phyloP scores from a whole-genome alignment of 1,139 yeast genomes.

The Sugiyamaella xylanicola region DNA sequence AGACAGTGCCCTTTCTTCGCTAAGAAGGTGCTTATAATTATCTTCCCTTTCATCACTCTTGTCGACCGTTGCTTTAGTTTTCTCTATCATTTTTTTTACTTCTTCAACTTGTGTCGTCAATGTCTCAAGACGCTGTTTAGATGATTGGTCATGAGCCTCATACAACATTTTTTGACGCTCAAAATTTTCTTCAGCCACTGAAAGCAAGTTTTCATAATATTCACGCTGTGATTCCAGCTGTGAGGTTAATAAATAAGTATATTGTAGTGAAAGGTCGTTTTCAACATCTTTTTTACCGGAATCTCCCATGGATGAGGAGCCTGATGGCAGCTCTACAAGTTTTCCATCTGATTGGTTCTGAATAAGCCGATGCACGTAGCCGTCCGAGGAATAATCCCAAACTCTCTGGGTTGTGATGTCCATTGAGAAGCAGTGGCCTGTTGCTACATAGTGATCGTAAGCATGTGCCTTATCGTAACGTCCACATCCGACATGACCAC shows the following conservation, averaged over 20 bases:
- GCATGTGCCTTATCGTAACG: conserved; percentile 89
- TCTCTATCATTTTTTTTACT: too few relatives aligned
- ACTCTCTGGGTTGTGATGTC: conserved; percentile 82
- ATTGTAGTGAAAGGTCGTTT: conserved; percentile 68
- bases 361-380: conserved; percentile 82
- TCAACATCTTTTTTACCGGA: conserved; percentile 31
- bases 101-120: too few relatives aligned
- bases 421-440: conserved; percentile 93
- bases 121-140: too few relatives aligned
- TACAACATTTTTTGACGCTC: too few relatives aligned
- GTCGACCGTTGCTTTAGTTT: too few relatives aligned
- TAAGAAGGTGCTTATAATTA: too few relatives aligned
- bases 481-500: conserved; percentile 91
- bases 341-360: conserved; percentile 59
- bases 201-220: conserved; percentile 67
- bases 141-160: too few relatives aligned
- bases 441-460: conserved; percentile 70
- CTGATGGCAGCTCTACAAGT: conserved; percentile 29
- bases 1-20: conserved; percentile 58
- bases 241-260: conserved; percentile 73
- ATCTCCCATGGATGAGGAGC: conserved; percentile 8
- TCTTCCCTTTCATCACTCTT: too few relatives aligned
- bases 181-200: too few relatives aligned
- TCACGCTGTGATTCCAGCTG: conserved; percentile 90
- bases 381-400: conserved; percentile 95